Evolutionary conservation across 192 early-diverging fungal genomes (phyloP).

Genomic region (Haplosporangium gracile): DNA sequence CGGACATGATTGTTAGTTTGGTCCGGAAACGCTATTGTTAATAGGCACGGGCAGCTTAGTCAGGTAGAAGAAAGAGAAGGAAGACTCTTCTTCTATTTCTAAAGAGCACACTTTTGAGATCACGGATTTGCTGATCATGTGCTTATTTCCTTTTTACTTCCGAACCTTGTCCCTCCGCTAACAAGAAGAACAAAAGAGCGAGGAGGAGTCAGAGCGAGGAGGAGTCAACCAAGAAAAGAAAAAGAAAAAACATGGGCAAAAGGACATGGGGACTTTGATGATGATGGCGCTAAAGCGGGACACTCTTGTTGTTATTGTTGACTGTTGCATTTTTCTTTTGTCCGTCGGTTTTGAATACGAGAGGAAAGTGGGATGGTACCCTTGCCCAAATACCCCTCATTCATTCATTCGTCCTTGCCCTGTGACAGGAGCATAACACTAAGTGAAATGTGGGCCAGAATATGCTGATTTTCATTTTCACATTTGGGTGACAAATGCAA

Average conservation of each 20-base stretch:
- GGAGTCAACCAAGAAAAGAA: too few relatives aligned
- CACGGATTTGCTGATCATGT: neutral
- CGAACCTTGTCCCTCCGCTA: neutral
- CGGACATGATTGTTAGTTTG: neutral
- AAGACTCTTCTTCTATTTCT: neutral
- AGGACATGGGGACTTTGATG: too few relatives aligned
- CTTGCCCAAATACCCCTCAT: too few relatives aligned
- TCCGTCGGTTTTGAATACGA: neutral
- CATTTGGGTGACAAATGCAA: conserved; percentile 5
- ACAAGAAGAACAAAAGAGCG: too few relatives aligned
- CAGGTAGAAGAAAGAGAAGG: neutral
- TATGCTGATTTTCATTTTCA: conserved; percentile 2
- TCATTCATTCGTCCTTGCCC: neutral
- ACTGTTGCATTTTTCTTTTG: neutral
- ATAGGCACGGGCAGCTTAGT: neutral
- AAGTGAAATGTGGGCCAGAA: neutral
- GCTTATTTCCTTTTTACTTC: neutral
- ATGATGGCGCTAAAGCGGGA: too few relatives aligned
- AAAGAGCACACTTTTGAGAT: neutral
- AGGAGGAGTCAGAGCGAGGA: too few relatives aligned
- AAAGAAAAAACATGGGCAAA: too few relatives aligned
- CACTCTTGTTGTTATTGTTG: neutral
- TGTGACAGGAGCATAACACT: neutral
- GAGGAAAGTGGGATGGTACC: neutral
- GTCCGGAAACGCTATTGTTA: neutral